Evolutionary conservation across 176 grass and related monocot species (phyloP), one percentile per base, ranked within the genome.

Genomic region (Poa annua): DNA sequence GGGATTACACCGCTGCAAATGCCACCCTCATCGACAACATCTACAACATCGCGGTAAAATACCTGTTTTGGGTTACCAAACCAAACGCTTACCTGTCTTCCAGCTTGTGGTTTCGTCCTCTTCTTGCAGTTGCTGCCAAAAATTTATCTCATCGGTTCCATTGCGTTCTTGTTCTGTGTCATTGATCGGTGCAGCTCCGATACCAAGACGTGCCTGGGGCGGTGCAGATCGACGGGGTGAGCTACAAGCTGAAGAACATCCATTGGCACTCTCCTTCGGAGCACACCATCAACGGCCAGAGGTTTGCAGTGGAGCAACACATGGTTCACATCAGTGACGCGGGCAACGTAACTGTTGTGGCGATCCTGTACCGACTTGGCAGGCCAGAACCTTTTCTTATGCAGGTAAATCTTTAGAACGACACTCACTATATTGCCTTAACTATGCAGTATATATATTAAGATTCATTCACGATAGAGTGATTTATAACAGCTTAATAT

Each of bases 191-290:
- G 65, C 42, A 97, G 94, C 75, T 97, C 36, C 86, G 66, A 7
- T 91, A 76, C 33, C 69, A 84, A 5, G 86, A 63, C 25, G 66
- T 16, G 6, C 80, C 39, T 41, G 91, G 91, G 51, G 72, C 41
- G 29, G 77, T 97, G 78, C 76, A 13, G 45, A 35, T 91, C 17
- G 66, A 91, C 74, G 84, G 91, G 24, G 87, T 83, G 64, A 77
- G 71, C 26, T 97, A 97, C 68, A 63, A 2, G 70, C 85, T 97
- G 85, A 88, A 91, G 80, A 85, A 91, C 2, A 62, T 91, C 81
- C 91, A 97, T 12, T 97, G 94, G 94, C 94, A 97, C 68, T 91
- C 91, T 52, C 94, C 94, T 9, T 97, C 94, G 0, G 94, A 97
- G 88, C 94, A 97, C 88, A 91, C 91, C 69, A 66, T 97, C 76